Conservation (phyloP, 164 flowering plant genomes). For the Euptelea pleiosperma region DNA sequence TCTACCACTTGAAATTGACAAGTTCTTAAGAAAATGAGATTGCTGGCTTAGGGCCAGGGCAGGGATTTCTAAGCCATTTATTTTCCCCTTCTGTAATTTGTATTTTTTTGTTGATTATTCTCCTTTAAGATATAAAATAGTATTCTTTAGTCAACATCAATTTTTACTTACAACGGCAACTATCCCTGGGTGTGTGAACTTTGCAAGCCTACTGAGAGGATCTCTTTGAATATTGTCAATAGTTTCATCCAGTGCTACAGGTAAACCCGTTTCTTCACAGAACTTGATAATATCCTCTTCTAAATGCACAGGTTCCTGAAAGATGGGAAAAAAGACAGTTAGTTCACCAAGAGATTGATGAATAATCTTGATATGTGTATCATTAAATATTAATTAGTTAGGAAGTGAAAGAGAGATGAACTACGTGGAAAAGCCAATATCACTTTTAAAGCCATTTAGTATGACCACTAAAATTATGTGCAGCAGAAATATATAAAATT, state of each 20-base stretch:
- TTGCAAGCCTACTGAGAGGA: conserved; percentile 49
- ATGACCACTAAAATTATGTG: neutral
- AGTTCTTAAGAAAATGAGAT: neutral
- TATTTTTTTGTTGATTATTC: neutral
- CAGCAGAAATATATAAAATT: neutral
- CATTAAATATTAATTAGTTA: neutral
- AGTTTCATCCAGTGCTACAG: conserved; percentile 93
- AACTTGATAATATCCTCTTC: conserved; percentile 77
- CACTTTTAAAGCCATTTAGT: neutral
- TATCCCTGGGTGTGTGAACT: conserved; percentile 66
- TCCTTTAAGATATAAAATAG: too few species aligned
- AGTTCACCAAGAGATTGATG: neutral
- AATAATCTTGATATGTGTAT: neutral
- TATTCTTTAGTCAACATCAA: neutral
- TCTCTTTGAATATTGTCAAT: conserved; percentile 49
- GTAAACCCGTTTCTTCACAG: conserved; percentile 81
- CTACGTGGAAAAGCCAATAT: neutral
- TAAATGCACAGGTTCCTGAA: conserved; percentile 79
- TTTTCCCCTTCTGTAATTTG: neutral
- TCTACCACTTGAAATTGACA: neutral
- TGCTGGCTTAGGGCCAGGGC: neutral
- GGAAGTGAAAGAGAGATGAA: neutral
- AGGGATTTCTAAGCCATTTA: neutral
- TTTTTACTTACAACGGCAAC: conserved; percentile 74
- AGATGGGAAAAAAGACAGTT: conserved; percentile 5